Conservation (phyloP, 495 filamentous ascomycete genomes). For the Cenococcum geophilum region DNA sequence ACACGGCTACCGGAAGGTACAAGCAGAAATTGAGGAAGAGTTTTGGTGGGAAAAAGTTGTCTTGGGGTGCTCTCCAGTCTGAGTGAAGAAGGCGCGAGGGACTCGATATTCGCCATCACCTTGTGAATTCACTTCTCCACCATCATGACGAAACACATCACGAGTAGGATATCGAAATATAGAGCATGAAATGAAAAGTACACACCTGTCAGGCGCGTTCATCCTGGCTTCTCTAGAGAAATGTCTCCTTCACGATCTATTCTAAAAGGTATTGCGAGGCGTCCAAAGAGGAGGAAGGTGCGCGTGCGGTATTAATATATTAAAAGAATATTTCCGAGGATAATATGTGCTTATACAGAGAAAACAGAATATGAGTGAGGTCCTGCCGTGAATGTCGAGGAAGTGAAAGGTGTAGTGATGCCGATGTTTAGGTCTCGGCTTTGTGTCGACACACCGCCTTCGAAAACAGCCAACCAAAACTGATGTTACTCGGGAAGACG, state of each 20-base stretch:
- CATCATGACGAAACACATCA: no score
- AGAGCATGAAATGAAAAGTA: neutral
- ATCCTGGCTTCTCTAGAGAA: constrained; percentile 5
- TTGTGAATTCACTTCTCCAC: no score
- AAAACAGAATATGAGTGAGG: neutral
- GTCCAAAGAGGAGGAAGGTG: neutral
- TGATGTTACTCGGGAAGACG: no score
- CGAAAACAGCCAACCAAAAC: neutral
- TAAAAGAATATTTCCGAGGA: neutral
- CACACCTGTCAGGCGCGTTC: constrained; percentile 23
- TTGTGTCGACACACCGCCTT: neutral
- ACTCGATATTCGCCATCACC: neutral
- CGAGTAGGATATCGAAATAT: neutral
- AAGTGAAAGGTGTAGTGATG: neutral
- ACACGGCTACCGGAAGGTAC: neutral
- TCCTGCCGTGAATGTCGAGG: neutral
- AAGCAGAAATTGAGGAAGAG: neutral
- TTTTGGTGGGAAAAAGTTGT: neutral
- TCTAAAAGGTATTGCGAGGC: neutral
- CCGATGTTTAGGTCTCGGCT: neutral
- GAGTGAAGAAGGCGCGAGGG: neutral
- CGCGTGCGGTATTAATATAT: neutral
- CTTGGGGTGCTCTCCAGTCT: neutral
- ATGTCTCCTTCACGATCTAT: neutral
- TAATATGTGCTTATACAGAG: neutral